phyloP scores from a whole-genome alignment of 2,329 filamentous ascomycete genomes.

The Cladophialophora immunda region DNA sequence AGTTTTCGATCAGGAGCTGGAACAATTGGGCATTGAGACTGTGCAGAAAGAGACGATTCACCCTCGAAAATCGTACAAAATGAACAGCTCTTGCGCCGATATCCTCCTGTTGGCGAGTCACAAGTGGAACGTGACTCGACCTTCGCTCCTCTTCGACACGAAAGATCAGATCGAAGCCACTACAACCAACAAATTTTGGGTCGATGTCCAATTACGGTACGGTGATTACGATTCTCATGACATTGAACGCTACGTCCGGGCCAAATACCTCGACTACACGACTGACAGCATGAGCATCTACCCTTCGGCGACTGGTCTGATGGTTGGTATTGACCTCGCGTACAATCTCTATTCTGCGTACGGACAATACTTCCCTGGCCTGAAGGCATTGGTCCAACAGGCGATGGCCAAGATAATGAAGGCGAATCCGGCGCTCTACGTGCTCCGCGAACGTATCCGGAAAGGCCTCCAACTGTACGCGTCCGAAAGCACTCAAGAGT shows the following conservation, averaged over 20 bases:
- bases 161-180: conserved; percentile 94
- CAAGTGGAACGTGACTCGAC: conserved; percentile 97
- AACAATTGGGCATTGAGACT: conserved; percentile 93
- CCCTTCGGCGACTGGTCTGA: conserved; percentile 92
- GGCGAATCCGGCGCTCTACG: conserved; percentile 95
- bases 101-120: conserved; percentile 96
- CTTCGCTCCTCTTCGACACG: conserved; percentile 92
- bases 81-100: conserved; percentile 99
- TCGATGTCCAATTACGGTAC: conserved; percentile 95
- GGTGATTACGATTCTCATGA: conserved; percentile 99
- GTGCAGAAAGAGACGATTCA: conserved; percentile 99
- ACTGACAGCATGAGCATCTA: conserved; percentile 99
- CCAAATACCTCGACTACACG: conserved; percentile 98
- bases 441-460: conserved; percentile 94
- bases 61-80: conserved; percentile 99
- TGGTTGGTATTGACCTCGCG: conserved; percentile 96
- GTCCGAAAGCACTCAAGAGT: conserved; percentile 98
- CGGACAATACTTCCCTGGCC: conserved; percentile 96
- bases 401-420: conserved; percentile 99
- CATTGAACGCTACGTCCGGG: conserved; percentile 95
- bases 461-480: conserved; percentile 98
- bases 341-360: conserved; percentile 99
- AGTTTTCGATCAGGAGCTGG: conserved; percentile 96
- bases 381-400: conserved; percentile 95
- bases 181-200: conserved; percentile 99